A percentile compares a stretch with the other conserved stretches of the same genome.
Conservation (phyloP, 805 yeast species). For the Saturnispora hagleri region DNA sequence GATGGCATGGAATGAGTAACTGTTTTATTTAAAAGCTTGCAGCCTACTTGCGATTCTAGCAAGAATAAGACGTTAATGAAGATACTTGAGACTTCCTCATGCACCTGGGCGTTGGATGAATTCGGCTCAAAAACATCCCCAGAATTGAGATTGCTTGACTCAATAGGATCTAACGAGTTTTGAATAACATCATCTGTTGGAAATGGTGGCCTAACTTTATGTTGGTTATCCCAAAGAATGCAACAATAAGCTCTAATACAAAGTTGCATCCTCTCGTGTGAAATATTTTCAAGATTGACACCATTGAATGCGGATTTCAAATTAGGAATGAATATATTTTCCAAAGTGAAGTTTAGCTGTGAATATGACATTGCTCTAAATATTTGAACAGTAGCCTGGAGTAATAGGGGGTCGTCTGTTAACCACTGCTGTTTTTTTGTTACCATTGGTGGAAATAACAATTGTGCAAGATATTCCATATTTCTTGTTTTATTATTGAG, state of each 20-base stretch:
- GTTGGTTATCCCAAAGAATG: constrained; percentile 54
- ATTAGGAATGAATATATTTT: constrained; percentile 65
- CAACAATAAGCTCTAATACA: constrained; percentile 63
- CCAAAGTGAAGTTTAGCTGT: constrained; percentile 71
- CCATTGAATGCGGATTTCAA: constrained; percentile 55
- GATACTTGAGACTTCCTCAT: constrained; percentile 61
- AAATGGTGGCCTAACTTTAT: constrained; percentile 57
- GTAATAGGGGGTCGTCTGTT: constrained; percentile 48
- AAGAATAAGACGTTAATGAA: constrained; percentile 47
- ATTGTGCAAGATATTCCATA: constrained; percentile 53
- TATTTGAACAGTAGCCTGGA: constrained; percentile 60
- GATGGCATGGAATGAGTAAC: constrained; percentile 9
- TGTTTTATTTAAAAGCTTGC: constrained; percentile 21
- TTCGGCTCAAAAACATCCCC: constrained; percentile 36
- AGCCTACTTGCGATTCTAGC: constrained; percentile 52
- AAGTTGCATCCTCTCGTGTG: constrained; percentile 63
- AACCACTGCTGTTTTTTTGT: constrained; percentile 70
- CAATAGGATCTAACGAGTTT: constrained; percentile 27
- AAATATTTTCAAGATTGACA: constrained; percentile 45
- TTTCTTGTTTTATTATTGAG: constrained; percentile 78
- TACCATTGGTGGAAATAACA: constrained; percentile 39
- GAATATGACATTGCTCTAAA: constrained; percentile 73
- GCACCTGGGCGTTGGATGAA: constrained; percentile 41
- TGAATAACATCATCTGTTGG: constrained; percentile 48
- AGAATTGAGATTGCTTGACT: constrained; percentile 21